Base-by-base conservation (phyloP, 2,329 filamentous ascomycete species). In the Beauveria sp. region DNA sequence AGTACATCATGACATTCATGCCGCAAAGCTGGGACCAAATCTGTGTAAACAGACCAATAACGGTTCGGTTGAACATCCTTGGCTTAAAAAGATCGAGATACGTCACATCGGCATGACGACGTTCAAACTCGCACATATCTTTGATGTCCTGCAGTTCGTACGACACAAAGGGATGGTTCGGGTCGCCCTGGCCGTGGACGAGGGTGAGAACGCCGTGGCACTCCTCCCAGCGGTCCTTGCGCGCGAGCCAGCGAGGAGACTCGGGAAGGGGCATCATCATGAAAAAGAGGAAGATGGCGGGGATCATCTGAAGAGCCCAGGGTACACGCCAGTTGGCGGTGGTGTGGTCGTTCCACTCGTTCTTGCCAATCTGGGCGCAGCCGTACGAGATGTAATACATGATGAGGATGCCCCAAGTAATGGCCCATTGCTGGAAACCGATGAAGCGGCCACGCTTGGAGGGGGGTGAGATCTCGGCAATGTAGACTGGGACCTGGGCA, bases 21-120 rank as follows among this genome's bases (percentile, higher is more conserved):
- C 82, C 82, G 0, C 81, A 77, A 18, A 85, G 69, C 53, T 85
- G 83, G 46, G 83, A 81, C 81, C 76, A 85, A 18, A 84, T 78
- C 69, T 85, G 82, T 0, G 79, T 81, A 24, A 77, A 79, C 16
- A 82, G 72, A 4, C 78, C 82, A 55, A 78, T 81, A 2, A 81
- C 46, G 1, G 82, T 84, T 3, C 82, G 75, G 67, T 79, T 77
- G 70, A 83, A 75, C 70, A 83, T 77, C 85, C 88, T 43, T 84
- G 89, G 88, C 66, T 81, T 83, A 75, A 95, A 82, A 1, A 95
- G 81, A 69, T 93, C 89, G 2, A 86, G 66, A 70, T 89, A 91
- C 9, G 83, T 84, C 22, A 90, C 87, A 65, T 91, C 81, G 16
- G 84, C 77, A 70, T 90, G 88, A 28, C 80, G 76, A 20, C 84